Percentiles rank a stretch among this genome's conserved stretches.
These are phyloP conservation scores for Vanrija sp. DNA, from an alignment of 1,284 basidiomycete species.

Conservation along the genomic window DNA sequence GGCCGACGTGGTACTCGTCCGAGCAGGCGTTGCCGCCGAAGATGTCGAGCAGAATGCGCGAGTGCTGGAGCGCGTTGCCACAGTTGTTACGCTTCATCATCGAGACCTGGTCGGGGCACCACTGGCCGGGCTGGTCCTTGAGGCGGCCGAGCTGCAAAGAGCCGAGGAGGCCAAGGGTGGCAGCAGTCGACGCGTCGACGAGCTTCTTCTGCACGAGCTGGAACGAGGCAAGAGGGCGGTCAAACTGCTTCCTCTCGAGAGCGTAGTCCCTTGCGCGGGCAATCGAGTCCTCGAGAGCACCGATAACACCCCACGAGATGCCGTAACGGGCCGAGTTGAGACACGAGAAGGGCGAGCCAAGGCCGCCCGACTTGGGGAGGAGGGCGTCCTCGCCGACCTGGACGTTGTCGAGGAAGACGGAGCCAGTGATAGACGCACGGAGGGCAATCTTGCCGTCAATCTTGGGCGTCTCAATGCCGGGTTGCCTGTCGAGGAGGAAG, in stretches of 20 bases:
- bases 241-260: constrained; percentile 80
- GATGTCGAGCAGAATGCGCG: constrained; percentile 75
- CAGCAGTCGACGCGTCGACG: constrained; percentile 84
- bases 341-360: constrained; percentile 82
- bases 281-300: constrained; percentile 89
- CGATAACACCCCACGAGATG: constrained; percentile 91
- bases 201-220: constrained; percentile 97
- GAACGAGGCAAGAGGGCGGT: constrained; percentile 84
- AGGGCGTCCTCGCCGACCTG: constrained; percentile 65
- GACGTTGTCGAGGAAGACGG: constrained; percentile 88
- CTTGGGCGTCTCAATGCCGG: constrained; percentile 74
- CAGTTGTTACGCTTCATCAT: constrained; percentile 95
- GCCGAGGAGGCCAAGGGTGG: constrained; percentile 74
- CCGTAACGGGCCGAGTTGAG: constrained; percentile 87
- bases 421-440: constrained; percentile 84
- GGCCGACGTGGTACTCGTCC: constrained; percentile 83
- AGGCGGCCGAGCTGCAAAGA: constrained; percentile 76
- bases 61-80: constrained; percentile 80
- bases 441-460: constrained; percentile 94
- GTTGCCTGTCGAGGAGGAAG: constrained; percentile 60
- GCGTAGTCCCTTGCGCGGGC: constrained; percentile 75
- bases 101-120: constrained; percentile 89
- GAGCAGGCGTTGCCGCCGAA: constrained; percentile 85
- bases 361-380: constrained; percentile 68
- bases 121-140: constrained; percentile 74